Conservation (phyloP, 176 grass and related monocot genomes). For the Dendrocalamus sinicus region DNA sequence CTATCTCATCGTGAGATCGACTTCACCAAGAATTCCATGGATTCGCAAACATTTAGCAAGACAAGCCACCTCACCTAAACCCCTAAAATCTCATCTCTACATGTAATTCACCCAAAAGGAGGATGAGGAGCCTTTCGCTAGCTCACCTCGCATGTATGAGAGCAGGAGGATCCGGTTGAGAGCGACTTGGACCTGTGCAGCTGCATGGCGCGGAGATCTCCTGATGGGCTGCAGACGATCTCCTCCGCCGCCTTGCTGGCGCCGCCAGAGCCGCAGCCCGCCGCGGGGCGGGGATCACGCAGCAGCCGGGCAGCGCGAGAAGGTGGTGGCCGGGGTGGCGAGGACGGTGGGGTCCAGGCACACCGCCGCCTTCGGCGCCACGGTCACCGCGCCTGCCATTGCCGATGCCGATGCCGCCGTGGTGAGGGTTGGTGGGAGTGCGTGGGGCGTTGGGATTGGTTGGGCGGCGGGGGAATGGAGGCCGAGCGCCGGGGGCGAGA, state of each 20-base stretch:
- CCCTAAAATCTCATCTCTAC: slow-evolving; percentile 14
- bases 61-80: neutral
- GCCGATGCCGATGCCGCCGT: neutral
- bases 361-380: slow-evolving; percentile 39
- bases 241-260: no score
- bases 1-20: neutral
- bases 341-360: slow-evolving; percentile 39
- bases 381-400: slow-evolving; percentile 33
- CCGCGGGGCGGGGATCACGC: neutral
- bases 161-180: no score
- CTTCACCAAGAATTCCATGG: neutral
- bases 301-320: slow-evolving; percentile 36
- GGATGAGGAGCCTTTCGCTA: neutral
- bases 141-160: slow-evolving; percentile 24
- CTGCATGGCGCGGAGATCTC: no score
- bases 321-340: slow-evolving; percentile 9
- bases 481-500: no score
- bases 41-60: neutral
- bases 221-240: no score
- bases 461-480: neutral
- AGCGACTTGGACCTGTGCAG: no score
- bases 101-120: neutral
- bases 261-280: neutral
- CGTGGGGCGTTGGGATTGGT: neutral
- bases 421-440: slow-evolving; percentile 1